phyloP scores from a whole-genome alignment of 441 rosid genomes.

The Biscutella laevigata region DNA sequence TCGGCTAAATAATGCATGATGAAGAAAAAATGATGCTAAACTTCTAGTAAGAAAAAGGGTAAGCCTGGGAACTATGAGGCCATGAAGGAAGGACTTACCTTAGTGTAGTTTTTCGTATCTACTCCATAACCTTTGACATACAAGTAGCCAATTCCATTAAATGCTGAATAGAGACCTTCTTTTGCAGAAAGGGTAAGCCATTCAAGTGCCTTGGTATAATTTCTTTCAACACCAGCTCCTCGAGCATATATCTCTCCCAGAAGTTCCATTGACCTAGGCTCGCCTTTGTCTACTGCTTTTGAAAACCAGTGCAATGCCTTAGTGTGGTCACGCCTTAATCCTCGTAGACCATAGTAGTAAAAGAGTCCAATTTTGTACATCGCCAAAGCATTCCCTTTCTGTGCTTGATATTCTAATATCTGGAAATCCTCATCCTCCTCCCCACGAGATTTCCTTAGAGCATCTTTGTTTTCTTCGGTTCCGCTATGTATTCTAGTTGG shows the following conservation, averaged over 20 bases:
- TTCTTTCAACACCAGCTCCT: slow-evolving; percentile 97
- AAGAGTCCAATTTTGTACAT: slow-evolving; percentile 87
- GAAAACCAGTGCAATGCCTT: slow-evolving; percentile 87
- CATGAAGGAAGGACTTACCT: too few relatives aligned
- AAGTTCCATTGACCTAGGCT: slow-evolving; percentile 90
- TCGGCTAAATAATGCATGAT: too few relatives aligned
- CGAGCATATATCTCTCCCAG: slow-evolving; percentile 92
- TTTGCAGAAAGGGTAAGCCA: slow-evolving; percentile 81
- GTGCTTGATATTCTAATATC: slow-evolving; percentile 93
- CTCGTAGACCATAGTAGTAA: slow-evolving; percentile 93
- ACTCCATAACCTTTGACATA: slow-evolving; percentile 95
- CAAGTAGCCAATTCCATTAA: slow-evolving; percentile 88
- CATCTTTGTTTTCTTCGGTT: slow-evolving; percentile 93
- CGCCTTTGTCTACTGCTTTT: slow-evolving; percentile 86
- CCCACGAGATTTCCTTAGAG: slow-evolving; percentile 77
- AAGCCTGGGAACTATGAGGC: neutral
- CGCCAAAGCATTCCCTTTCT: slow-evolving; percentile 79
- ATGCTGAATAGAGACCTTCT: slow-evolving; percentile 76
- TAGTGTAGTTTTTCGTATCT: slow-evolving; percentile 81
- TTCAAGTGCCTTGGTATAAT: slow-evolving; percentile 80
- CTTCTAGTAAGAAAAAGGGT: neutral
- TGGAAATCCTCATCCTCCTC: slow-evolving; percentile 98
- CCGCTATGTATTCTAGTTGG: slow-evolving; percentile 86
- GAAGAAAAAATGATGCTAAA: too few relatives aligned
- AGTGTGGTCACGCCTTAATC: slow-evolving; percentile 75